Evolutionary conservation across 2,329 filamentous ascomycete genomes (phyloP), one percentile per base, ranked within the genome.

Genomic region (Colletotrichum filicis): DNA sequence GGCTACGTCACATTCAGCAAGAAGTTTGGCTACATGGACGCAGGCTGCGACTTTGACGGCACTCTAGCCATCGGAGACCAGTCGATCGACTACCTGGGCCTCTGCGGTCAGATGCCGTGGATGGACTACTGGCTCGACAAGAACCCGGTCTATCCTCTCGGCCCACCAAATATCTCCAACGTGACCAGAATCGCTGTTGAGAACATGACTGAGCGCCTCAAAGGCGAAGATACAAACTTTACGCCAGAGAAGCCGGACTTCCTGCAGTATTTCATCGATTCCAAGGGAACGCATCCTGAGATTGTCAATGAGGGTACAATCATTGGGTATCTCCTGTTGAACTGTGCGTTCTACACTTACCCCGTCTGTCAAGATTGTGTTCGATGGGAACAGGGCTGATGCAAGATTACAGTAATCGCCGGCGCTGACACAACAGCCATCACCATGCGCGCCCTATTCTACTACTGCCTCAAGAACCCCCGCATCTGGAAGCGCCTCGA

Each of bases 21-120:
- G 11, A 79, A 80, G 64, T 83, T 85, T 64, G 84, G 85, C 3
- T 86, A 85, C 74, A 77, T 86, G 63, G 76, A 85, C 28, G 75
- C 79, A 7, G 79, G 81, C 1, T 68, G 75, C 2, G 85, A 87
- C 71, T 76, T 83, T 66, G 80, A 81, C 28, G 79, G 79, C 8
- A 83, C 80, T 61, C 82, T 86, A 16, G 74, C 53, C 1, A 71
- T 73, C 9, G 72, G 72, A 2, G 75, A 78, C 28, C 74, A 79
- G 14, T 78, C 83, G 1, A 75, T 84, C 0, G 79, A 83, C 52
- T 79, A 82, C 79, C 75, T 83, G 76, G 42, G 78, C 76, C 59
- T 75, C 74, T 75, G 79, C 63, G 73, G 67, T 75, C 73, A 81
- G 78, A 62, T 78, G 52, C 79, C 77, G 1, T 77, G 73, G 69